phyloP scores from a whole-genome alignment of 208 protist genomes.

The Trypanosoma brucei region DNA sequence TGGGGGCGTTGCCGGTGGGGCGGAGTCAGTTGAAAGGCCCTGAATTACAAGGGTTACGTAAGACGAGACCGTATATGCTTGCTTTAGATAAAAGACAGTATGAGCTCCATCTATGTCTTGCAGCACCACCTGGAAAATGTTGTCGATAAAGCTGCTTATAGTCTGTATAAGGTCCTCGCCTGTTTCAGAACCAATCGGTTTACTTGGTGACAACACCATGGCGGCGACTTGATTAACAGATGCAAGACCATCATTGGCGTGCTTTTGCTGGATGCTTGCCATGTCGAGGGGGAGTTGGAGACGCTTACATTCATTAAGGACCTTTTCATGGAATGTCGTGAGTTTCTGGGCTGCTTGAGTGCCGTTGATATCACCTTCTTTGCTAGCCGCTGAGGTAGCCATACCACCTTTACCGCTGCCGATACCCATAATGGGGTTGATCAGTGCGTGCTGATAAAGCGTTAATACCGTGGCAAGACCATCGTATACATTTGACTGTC shows the following conservation, averaged over 20 bases:
- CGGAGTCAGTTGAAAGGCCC: constrained; percentile 1
- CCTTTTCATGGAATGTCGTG: constrained; percentile 61
- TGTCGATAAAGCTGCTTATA: constrained; percentile 73
- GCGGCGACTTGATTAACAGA: constrained; percentile 83
- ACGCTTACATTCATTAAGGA: constrained; percentile 47
- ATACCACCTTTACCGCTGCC: background rate
- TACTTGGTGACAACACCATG: constrained; percentile 65
- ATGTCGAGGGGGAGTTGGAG: constrained; percentile 72
- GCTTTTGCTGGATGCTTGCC: constrained; percentile 66
- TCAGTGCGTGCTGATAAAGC: constrained; percentile 65
- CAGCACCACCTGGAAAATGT: constrained; percentile 56
- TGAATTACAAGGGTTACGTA: constrained; percentile 71
- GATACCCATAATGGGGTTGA: constrained; percentile 28
- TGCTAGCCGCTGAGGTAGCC: too few relatives aligned
- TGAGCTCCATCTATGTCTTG: constrained; percentile 75
- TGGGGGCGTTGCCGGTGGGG: background rate
- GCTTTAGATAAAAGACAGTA: constrained; percentile 74
- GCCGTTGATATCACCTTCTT: background rate
- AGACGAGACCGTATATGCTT: constrained; percentile 64
- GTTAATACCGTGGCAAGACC: constrained; percentile 61
- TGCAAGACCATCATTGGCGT: constrained; percentile 75
- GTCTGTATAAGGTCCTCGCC: constrained; percentile 51
- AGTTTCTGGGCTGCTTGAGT: constrained; percentile 51
- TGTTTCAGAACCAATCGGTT: constrained; percentile 42
- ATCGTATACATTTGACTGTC: constrained; percentile 75